Evolutionary conservation across 2,329 filamentous ascomycete genomes (phyloP), one percentile per base, ranked within the genome.

Genomic region (Beauveria varroae): DNA sequence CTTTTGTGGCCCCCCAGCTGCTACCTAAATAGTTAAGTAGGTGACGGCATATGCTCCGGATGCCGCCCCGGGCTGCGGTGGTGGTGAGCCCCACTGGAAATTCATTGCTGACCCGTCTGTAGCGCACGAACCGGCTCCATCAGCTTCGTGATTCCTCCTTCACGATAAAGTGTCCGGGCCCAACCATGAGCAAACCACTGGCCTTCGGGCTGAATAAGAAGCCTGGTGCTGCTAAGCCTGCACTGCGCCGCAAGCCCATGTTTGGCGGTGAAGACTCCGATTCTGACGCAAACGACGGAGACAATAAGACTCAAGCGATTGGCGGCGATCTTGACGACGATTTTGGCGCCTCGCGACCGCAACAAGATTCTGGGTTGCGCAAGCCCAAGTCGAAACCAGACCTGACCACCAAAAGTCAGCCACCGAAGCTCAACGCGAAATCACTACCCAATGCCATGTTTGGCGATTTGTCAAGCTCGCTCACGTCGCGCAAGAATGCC

Each of bases 151-250:
- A 28, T 28, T 28, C 8, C 26, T 28, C 8, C 26, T 28, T 7
- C 26, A 28, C 8, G 8, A 7, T 28, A 9, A 28, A 26, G 24
- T 26, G 24, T 5, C 24, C 24, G 4, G 24, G 24, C 24, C 6
- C 37, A 16, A 28, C 37, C 28, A 81, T 81, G 78, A 79, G 75
- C 70, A 81, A 79, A 63, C 76, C 78, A 24, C 67, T 81, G 24
- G 76, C 78, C 44, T 80, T 80, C 66, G 86, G 86, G 56, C 78
- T 89, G 44, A 88, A 83, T 50, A 87, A 85, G 68, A 89, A 87
- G 71, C 70, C 78, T 2, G 74, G 73, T 60, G 73, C 74, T 63
- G 73, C 78, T 2, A 85, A 83, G 67, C 74, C 80, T 5, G 78
- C 79, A 3, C 70, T 74, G 1, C 83, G 79, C 66, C 75, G 79